Percentiles rank a stretch among this genome's conserved stretches.
Evolutionary conservation across 495 filamentous ascomycete species (phyloP).

Genomic region (Cercophora scortea): DNA sequence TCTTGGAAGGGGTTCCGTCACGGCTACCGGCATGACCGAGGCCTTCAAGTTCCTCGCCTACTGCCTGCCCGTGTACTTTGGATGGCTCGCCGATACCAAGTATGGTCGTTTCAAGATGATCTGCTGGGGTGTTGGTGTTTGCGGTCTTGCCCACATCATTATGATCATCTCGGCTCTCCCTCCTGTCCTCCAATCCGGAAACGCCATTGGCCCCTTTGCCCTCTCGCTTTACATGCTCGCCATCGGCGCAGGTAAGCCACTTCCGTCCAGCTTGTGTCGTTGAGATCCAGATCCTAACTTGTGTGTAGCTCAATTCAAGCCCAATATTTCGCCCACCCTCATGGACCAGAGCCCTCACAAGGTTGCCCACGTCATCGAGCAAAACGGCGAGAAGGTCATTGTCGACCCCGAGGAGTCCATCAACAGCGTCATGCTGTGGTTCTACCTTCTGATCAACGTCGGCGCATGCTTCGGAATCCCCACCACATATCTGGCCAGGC

Average conservation of each 20-base stretch:
- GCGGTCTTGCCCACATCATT: constrained; percentile 54
- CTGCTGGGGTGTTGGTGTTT: constrained; percentile 48
- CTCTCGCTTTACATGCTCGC: constrained; percentile 49
- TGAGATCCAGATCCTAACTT: background rate
- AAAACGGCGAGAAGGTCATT: constrained; percentile 65
- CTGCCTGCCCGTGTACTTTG: constrained; percentile 49
- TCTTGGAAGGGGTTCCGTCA: constrained; percentile 49
- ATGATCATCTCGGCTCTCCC: constrained; percentile 54
- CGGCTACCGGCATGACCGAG: constrained; percentile 46
- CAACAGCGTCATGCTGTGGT: constrained; percentile 56
- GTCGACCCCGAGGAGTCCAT: constrained; percentile 69
- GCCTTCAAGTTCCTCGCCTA: constrained; percentile 53
- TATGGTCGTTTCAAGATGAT: constrained; percentile 55
- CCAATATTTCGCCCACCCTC: constrained; percentile 55
- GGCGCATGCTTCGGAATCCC: constrained; percentile 54
- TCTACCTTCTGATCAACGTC: constrained; percentile 72
- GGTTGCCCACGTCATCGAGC: constrained; percentile 49
- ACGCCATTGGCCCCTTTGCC: constrained; percentile 50
- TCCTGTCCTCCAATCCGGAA: constrained; percentile 43
- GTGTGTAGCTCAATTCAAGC: constrained; percentile 51
- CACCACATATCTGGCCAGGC: constrained; percentile 34
- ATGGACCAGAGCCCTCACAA: constrained; percentile 63
- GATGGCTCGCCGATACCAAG: constrained; percentile 51
- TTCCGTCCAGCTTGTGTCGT: background rate
- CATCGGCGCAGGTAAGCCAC: constrained; percentile 51